Conservation (phyloP, 345 rosid genomes). For the Capsella bursapastoris region DNA sequence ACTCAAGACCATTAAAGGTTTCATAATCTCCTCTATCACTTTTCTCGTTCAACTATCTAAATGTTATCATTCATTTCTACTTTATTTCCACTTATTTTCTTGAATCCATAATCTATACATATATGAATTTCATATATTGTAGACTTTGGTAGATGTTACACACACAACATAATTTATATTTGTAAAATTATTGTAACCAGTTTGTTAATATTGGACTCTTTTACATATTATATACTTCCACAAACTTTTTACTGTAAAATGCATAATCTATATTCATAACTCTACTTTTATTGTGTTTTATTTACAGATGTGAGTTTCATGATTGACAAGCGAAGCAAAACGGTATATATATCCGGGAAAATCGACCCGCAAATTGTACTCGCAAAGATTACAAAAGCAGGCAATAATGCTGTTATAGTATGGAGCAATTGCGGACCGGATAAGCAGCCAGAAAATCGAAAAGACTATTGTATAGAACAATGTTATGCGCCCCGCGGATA, state of each 20-base stretch:
- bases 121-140: too few species aligned
- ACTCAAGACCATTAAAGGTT: constrained; percentile 14
- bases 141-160: too few species aligned
- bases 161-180: too few species aligned
- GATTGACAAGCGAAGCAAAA: constrained; percentile 17
- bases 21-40: not conserved
- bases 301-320: constrained; percentile 20
- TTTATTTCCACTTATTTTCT: too few species aligned
- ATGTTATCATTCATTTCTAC: too few species aligned
- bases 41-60: not conserved
- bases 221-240: not conserved
- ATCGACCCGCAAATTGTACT: constrained; percentile 19
- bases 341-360: constrained; percentile 27
- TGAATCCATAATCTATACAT: too few species aligned
- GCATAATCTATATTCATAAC: not conserved
- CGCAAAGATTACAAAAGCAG: constrained; percentile 9
- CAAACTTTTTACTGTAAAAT: not conserved
- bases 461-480: constrained; percentile 8
- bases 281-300: not conserved
- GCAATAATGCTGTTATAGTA: constrained; percentile 14
- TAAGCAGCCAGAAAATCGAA: not conserved
- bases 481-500: not conserved
- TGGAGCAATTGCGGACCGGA: not conserved
- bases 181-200: not conserved
- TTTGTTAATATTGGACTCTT: not conserved